Evolutionary conservation across 257 asterid species (phyloP).

Genomic region (Solanum ossicruentum): DNA sequence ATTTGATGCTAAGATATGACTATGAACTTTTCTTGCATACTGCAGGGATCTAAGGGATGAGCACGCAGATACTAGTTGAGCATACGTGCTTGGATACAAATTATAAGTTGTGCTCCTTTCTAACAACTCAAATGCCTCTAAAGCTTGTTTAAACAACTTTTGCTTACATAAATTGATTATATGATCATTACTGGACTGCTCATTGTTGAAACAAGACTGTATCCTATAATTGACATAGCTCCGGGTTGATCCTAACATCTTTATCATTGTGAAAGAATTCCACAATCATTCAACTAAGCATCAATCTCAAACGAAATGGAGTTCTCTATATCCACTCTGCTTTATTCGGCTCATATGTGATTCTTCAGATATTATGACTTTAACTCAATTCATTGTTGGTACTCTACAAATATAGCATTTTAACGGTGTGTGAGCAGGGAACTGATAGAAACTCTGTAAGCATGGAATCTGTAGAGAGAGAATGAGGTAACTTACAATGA

Average conservation of each 20-base stretch:
- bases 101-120: conserved; percentile 15
- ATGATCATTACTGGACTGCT: conserved; percentile 25
- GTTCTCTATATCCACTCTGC: background rate
- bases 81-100: conserved; percentile 40
- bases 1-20: conserved; percentile 26
- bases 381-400: background rate
- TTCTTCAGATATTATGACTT: too few relatives aligned
- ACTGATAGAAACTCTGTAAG: background rate
- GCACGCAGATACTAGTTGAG: conserved; percentile 41
- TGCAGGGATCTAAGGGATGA: conserved; percentile 40
- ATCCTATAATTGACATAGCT: conserved; percentile 9
- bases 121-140: conserved; percentile 28
- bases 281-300: background rate
- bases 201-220: conserved; percentile 11
- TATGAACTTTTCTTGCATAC: conserved; percentile 37
- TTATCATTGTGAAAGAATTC: conserved; percentile 19
- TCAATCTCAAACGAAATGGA: background rate
- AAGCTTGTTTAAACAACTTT: conserved; percentile 40
- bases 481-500: background rate
- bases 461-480: background rate
- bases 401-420: background rate
- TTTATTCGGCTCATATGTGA: too few relatives aligned
- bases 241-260: conserved; percentile 8
- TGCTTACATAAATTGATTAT: conserved; percentile 46
- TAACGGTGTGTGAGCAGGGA: background rate